phyloP scores from a whole-genome alignment of 352 stramenopile genomes.

The Pythium phragmiticola region DNA sequence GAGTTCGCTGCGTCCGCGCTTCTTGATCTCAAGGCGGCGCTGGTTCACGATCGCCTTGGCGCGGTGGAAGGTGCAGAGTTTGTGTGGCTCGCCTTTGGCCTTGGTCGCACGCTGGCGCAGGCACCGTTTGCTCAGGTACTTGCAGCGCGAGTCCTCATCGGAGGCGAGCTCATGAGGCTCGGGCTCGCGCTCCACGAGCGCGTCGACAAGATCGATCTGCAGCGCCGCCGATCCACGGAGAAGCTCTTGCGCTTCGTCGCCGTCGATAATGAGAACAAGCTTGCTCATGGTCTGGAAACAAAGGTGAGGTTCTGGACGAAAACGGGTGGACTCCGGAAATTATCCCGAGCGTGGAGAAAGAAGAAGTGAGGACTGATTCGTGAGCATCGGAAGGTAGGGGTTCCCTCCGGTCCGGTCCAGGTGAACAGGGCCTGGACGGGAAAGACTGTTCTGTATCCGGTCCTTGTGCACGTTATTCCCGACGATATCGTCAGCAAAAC shows the following conservation, averaged over 20 bases:
- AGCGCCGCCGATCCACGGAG: conserved; percentile 16
- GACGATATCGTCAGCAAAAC: background rate
- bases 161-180: conserved; percentile 23
- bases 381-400: background rate
- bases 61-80: conserved; percentile 37
- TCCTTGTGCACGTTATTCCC: background rate
- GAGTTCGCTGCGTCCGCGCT: conserved; percentile 13
- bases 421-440: background rate
- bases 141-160: conserved; percentile 29
- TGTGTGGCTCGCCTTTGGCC: conserved; percentile 33
- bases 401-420: too few species aligned
- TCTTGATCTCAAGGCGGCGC: conserved; percentile 30
- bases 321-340: background rate
- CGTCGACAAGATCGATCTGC: conserved; percentile 19
- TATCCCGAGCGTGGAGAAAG: conserved; percentile 8
- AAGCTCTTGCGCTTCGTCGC: conserved; percentile 7
- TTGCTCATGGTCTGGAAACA: conserved; percentile 10
- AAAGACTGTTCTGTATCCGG: background rate
- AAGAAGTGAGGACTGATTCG: conserved; percentile 7
- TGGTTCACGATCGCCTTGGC: conserved; percentile 36
- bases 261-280: conserved; percentile 2
- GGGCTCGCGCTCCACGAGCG: conserved; percentile 24
- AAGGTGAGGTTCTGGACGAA: background rate
- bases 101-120: conserved; percentile 27
- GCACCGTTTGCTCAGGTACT: conserved; percentile 38